Evolutionary conservation across 2,329 filamentous ascomycete genomes (phyloP), one percentile per base, ranked within the genome.

Genomic region (Alternaria sp.): DNA sequence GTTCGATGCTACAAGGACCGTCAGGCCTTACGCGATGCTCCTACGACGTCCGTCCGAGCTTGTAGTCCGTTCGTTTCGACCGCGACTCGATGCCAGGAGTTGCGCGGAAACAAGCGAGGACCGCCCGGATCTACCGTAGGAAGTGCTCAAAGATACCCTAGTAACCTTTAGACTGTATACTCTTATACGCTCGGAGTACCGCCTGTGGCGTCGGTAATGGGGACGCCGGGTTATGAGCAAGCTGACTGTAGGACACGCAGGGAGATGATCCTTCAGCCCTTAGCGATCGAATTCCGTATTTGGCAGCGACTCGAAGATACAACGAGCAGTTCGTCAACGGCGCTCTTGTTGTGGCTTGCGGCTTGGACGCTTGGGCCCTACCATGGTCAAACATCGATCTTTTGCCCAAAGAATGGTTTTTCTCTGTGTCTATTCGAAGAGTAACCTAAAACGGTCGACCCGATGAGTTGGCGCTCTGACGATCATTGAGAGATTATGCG

Each of bases 131-230:
- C 26, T 43, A 39, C 47, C 39, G 57, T 46, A 54, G 54, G 51
- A 51, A 44, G 38, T 61, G 49, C 48, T 60, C 52, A 47, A 22
- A 64, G 52, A 44, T 53, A 54, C 42, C 54, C 51, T 62, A 63
- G 62, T 46, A 57, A 54, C 30, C 16, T 49, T 22, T 47, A 39
- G 56, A 56, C 54, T 54, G 44, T 44, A 41, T 54, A 49, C 48
- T 52, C 12, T 49, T 65, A 63, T 62, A 64, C 61, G 56, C 59
- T 58, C 55, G 56, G 54, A 57, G 36, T 38, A 43, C 58, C 58
- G 58, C 48, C 56, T 38, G 54, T 62, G 51, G 59, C 54, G 61
- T 66, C 69, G 69, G 68, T 59, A 62, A 62, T 68, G 62, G 69
- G 66, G 66, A 61, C 60, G 55, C 69, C 68, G 67, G 55, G 60